Base-by-base conservation (phyloP, 2,329 filamentous ascomycete genomes). In the Pseudocercospora eumusae region DNA sequence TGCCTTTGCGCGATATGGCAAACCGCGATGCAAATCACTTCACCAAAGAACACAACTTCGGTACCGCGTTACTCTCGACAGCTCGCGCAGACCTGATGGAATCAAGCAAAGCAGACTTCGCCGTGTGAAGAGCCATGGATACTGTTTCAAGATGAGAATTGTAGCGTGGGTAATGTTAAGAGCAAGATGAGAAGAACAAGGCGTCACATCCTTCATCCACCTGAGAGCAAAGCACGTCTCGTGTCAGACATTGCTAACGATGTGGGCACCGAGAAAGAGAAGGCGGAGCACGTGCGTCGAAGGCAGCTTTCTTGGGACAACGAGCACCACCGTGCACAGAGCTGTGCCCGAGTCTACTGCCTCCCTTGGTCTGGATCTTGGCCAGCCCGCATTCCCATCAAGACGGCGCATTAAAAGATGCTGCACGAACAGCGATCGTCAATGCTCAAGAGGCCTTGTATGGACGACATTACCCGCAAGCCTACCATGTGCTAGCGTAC, bases 371-470 rank as follows among this genome's bases (percentile, higher is more conserved):
- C 57, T 69, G 18, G 65, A 67, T 31, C 60, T 65, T 7, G 59
- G 57, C 4, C 25, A 25, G 1, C 64, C 68, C 9, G 56, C 47
- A 63, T 63, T 11, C 67, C 68, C 8, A 61, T 57, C 31, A 21
- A 60, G n/a, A 69, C 62, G 15, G 65, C 65, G 13, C 60, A 59
- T 40, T 59, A 57, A 20, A 36, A 36, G 33, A 36, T n/a, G 33
- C 33, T 15, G n/a, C 33, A 36, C 3, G 13, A 13, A 15, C 28
- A 42, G 18, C 55, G 20, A 21, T 28, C 53, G 10, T 52, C 56
- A 20, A 36, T 40, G 10, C n/a, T 27, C 20, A 63, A 65, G 50
- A 47, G 59, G 9, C 27, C 45, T 56, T 31, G 15, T 36, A 60
- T 45, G 33, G 58, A 57, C 18, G 60, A 62, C 56, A 57, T 62